Evolutionary conservation across 129 eudicot species (phyloP).

Genomic region (Ambrosia artemisiifolia): DNA sequence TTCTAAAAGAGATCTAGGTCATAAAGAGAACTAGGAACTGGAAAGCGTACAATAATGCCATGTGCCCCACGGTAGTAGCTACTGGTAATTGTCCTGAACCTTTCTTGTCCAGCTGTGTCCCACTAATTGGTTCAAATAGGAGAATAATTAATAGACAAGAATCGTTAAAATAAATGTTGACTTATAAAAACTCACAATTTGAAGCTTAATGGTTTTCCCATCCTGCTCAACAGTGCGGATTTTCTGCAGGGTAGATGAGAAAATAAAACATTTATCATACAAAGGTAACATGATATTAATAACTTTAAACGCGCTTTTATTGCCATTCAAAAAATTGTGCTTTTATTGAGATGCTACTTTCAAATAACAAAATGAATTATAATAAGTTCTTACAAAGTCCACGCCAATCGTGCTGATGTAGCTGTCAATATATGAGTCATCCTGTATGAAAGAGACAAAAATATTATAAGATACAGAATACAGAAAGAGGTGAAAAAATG

Average conservation of each 20-base stretch:
- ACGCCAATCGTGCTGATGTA: slow-evolving; percentile 47
- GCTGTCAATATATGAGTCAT: slow-evolving; percentile 53
- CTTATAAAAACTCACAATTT: slow-evolving; percentile 38
- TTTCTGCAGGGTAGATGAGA: slow-evolving; percentile 26
- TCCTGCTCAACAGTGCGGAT: slow-evolving; percentile 46
- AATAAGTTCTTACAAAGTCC: slow-evolving; percentile 38
- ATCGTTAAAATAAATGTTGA: background rate
- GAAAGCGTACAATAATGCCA: slow-evolving; percentile 73
- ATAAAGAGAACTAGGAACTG: slow-evolving; percentile 7
- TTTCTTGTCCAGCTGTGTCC: slow-evolving; percentile 97
- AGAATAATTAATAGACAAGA: slow-evolving; percentile 10
- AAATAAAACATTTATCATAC: slow-evolving; percentile 1
- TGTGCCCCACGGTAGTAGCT: slow-evolving; percentile 98
- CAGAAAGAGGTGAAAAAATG: background rate
- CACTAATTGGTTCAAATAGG: slow-evolving; percentile 44
- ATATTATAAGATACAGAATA: slow-evolving; percentile 1
- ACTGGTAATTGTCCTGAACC: slow-evolving; percentile 85
- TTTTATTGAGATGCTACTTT: background rate
- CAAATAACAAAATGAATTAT: too few species aligned
- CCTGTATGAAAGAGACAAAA: slow-evolving; percentile 41
- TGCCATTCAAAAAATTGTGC: too few species aligned
- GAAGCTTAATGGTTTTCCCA: slow-evolving; percentile 44
- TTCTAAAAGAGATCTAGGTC: background rate
- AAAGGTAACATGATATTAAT: slow-evolving; percentile 13
- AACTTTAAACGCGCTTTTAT: background rate